phyloP scores from a whole-genome alignment of 805 yeast species.

The Ogataea philodendri region DNA sequence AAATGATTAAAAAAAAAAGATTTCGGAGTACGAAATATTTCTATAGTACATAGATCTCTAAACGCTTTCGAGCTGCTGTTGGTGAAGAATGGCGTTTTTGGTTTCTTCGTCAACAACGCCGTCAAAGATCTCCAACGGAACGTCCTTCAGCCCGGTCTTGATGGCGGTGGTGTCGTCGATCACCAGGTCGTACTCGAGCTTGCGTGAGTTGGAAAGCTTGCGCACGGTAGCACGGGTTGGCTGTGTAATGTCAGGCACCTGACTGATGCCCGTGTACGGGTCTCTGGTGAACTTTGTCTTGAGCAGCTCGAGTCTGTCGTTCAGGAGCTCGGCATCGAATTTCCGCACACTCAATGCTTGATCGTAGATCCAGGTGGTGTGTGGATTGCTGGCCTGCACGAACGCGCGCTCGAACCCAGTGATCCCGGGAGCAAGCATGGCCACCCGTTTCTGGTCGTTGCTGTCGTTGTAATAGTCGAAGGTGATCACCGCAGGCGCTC shows the following conservation, averaged over 20 bases:
- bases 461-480: slow-evolving; percentile 28
- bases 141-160: slow-evolving; percentile 63
- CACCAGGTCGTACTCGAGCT: slow-evolving; percentile 48
- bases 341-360: slow-evolving; percentile 77
- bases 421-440: slow-evolving; percentile 14
- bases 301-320: slow-evolving; percentile 52
- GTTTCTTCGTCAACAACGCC: slow-evolving; percentile 57
- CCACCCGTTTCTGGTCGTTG: slow-evolving; percentile 23
- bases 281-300: slow-evolving; percentile 65
- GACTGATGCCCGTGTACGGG: slow-evolving; percentile 77
- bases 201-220: slow-evolving; percentile 32
- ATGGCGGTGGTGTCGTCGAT: slow-evolving; percentile 37
- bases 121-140: slow-evolving; percentile 58
- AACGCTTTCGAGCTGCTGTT: slow-evolving; percentile 50
- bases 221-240: slow-evolving; percentile 45
- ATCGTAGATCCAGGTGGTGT: slow-evolving; percentile 81
- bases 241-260: slow-evolving; percentile 74
- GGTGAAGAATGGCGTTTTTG: slow-evolving; percentile 58
- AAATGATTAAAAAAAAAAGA: slow-evolving; percentile 7
- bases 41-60: slow-evolving; percentile 1
- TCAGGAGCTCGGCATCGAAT: slow-evolving; percentile 61
- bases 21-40: slow-evolving; percentile 5
- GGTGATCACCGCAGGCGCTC: slow-evolving; percentile 44
- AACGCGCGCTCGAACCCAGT: slow-evolving; percentile 40
- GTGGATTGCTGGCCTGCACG: slow-evolving; percentile 30